These are phyloP conservation scores for Rhizopus arrhizus DNA, from an alignment of 371 early-diverging fungal species.

Conservation along the genomic window DNA sequence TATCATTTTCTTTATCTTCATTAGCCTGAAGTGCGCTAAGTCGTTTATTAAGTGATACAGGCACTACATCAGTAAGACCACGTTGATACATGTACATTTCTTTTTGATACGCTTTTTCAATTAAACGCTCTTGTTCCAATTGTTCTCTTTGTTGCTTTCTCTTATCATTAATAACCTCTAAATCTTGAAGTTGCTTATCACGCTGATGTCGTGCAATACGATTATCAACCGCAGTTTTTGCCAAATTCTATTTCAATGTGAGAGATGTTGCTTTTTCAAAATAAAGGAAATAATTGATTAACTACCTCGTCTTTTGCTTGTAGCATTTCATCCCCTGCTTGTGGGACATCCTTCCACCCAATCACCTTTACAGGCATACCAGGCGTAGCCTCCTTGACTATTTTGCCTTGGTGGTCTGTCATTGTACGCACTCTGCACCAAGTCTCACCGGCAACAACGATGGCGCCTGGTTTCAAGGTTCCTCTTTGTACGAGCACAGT, in stretches of 20 bases:
- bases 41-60: conserved; percentile 53
- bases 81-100: conserved; percentile 73
- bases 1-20: conserved; percentile 24
- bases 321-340: conserved; percentile 87
- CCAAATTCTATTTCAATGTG: conserved; percentile 60
- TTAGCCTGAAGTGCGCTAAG: conserved; percentile 39
- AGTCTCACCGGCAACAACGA: conserved; percentile 81
- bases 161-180: conserved; percentile 80
- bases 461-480: conserved; percentile 73
- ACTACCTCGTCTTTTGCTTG: conserved; percentile 71
- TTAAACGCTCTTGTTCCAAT: conserved; percentile 64
- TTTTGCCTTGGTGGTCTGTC: conserved; percentile 75
- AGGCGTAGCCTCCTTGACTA: conserved; percentile 79
- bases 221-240: conserved; percentile 76
- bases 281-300: background rate
- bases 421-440: conserved; percentile 90
- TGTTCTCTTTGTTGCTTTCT: conserved; percentile 62
- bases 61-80: conserved; percentile 61
- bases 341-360: conserved; percentile 93
- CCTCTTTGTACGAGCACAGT: conserved; percentile 88
- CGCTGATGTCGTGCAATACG: conserved; percentile 66
- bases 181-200: conserved; percentile 62
- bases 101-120: conserved; percentile 59
- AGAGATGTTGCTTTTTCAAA: conserved; percentile 1
- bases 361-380: conserved; percentile 86